Evolutionary conservation across 2,329 filamentous ascomycete genomes (phyloP).

Genomic region (Colletotrichum nymphaeae): DNA sequence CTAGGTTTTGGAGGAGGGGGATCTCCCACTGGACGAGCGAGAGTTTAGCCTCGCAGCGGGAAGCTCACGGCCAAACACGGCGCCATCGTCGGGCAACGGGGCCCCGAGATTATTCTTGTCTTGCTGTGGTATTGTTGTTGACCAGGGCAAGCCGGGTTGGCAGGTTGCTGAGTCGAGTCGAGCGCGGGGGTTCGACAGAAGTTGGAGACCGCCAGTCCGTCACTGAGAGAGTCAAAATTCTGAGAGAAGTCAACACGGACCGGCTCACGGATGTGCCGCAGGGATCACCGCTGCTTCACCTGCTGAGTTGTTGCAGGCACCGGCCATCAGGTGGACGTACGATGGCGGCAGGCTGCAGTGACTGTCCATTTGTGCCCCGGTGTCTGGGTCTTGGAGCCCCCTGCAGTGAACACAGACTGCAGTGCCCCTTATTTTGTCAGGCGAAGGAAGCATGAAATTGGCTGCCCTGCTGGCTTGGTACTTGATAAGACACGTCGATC

Average conservation of each 20-base stretch:
- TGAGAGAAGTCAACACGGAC: background rate
- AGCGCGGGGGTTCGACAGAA: background rate
- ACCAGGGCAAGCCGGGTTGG: background rate
- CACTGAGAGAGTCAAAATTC: background rate
- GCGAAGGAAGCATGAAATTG: background rate
- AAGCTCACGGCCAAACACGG: slow-evolving; percentile 17
- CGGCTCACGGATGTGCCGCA: slow-evolving; percentile 19
- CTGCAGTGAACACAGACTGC: background rate
- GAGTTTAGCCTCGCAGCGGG: slow-evolving; percentile 31
- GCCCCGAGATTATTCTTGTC: slow-evolving; percentile 3
- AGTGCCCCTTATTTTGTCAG: slow-evolving; percentile 7
- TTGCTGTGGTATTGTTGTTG: background rate
- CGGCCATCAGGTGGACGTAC: background rate
- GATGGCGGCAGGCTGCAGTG: slow-evolving; percentile 1
- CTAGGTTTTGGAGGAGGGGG: slow-evolving; percentile 2
- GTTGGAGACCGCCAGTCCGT: background rate
- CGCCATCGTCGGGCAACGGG: slow-evolving; percentile 12
- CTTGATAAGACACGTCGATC: slow-evolving; percentile 1
- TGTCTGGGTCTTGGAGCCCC: slow-evolving; percentile 6
- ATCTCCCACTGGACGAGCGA: slow-evolving; percentile 21
- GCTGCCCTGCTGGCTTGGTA: background rate
- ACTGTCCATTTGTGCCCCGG: background rate
- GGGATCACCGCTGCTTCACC: slow-evolving; percentile 9
- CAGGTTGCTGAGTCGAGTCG: slow-evolving; percentile 9
- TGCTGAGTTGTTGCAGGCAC: background rate